Evolutionary conservation across 1,284 basidiomycete species (phyloP).

Genomic region (Rhodotorula sp.): DNA sequence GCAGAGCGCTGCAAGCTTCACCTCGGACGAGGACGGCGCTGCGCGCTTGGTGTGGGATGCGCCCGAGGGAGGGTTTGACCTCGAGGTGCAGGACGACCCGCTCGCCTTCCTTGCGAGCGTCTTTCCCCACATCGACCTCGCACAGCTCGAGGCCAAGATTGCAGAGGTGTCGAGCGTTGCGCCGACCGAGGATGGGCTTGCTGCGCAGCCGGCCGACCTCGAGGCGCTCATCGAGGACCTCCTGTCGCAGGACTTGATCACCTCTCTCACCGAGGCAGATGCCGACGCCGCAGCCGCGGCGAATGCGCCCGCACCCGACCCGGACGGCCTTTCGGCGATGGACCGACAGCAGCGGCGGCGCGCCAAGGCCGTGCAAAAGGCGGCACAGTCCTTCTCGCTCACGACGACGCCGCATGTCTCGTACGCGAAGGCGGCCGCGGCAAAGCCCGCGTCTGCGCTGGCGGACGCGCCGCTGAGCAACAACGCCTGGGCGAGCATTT

Average conservation of each 20-base stretch:
- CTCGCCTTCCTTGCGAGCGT: constrained; percentile 37
- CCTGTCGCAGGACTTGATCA: constrained; percentile 28
- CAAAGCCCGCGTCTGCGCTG: neutral
- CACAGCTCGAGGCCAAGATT: constrained; percentile 23
- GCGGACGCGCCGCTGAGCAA: neutral
- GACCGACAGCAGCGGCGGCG: constrained; percentile 19
- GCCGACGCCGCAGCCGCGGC: constrained; percentile 5
- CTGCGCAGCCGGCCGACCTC: constrained; percentile 18
- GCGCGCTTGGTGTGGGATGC: constrained; percentile 10
- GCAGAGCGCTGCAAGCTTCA: constrained; percentile 8
- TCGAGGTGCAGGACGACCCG: constrained; percentile 32
- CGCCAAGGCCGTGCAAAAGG: constrained; percentile 28
- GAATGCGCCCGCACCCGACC: constrained; percentile 8
- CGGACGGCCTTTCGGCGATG: constrained; percentile 4
- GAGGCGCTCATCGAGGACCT: constrained; percentile 34
- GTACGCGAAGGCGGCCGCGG: constrained; percentile 5
- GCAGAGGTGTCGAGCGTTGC: neutral
- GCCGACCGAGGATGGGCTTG: neutral
- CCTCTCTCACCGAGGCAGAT: constrained; percentile 14
- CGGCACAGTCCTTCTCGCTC: constrained; percentile 26
- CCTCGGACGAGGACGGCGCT: constrained; percentile 16
- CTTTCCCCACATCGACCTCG: constrained; percentile 34
- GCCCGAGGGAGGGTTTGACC: constrained; percentile 9
- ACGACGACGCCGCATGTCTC: constrained; percentile 14
- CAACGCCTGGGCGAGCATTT: constrained; percentile 36